Evolutionary conservation across 805 yeast genomes (phyloP), one percentile per base, ranked within the genome.

Genomic region (Kazachstania taianensis): DNA sequence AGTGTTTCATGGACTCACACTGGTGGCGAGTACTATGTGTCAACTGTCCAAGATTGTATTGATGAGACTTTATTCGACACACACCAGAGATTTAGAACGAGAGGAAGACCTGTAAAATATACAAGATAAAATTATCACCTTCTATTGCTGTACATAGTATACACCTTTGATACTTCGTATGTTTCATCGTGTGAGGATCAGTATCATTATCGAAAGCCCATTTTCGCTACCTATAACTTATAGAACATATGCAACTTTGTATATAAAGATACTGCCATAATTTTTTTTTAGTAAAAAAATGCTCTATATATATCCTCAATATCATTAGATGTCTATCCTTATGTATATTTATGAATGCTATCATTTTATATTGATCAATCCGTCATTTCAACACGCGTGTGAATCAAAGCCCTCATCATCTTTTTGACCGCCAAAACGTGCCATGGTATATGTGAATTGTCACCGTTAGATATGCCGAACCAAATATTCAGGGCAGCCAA

Each of bases 1-100:
- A 73, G 86, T 29, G 96, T 87, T 7, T 81, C 94, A 32, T 86
- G 96, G 96, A 85, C 95, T 0, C 66, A 64, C 41, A 76, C 78
- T 5, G 84, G 81, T 32, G 83, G 82, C 1, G 75, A 73, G 7
- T 86, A 82, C 57, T 87, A 72, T 55, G 73, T 87, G 6, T 73
- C 92, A 12, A 78, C 85, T 7, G 82, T 83, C 4, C 63, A 68
- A 20, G 60, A 59, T 2, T 49, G 50, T 5, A 57, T 70, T 4
- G 62, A 58, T 35, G 61, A 54, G 22, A 41, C 55, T 1, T 32
- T 58, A 14, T 53, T 58, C 26, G 40, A 45, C 29, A 39, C 49
- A 10, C 38, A 34, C 23, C 42, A 42, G 12, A 50, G 59, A 24
- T 51, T 47, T 20, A 46, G 61, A 31, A 43, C 41, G 16, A 38